phyloP scores from a whole-genome alignment of 768 basidiomycete species.

The Solioccasus polychromus region DNA sequence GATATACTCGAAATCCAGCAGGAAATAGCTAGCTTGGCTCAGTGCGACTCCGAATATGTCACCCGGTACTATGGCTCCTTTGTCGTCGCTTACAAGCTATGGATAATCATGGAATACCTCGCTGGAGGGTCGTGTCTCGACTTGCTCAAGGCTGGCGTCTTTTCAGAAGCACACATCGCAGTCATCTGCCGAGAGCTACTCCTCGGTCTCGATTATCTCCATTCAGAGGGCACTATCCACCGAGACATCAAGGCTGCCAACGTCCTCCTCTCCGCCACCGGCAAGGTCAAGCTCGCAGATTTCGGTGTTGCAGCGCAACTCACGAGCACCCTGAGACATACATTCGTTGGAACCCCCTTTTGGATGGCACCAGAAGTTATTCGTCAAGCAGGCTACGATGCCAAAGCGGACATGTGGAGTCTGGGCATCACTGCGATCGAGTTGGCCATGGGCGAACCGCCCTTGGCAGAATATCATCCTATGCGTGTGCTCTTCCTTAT shows the following conservation, averaged over 20 bases:
- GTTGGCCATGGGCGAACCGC: constrained; percentile 97
- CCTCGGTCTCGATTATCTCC: constrained; percentile 93
- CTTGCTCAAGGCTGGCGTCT: constrained; percentile 86
- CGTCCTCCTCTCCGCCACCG: constrained; percentile 82
- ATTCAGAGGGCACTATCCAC: constrained; percentile 93
- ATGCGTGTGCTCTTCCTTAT: constrained; percentile 99
- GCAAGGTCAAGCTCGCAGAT: constrained; percentile 96
- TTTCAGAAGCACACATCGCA: constrained; percentile 92
- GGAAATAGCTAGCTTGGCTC: constrained; percentile 94
- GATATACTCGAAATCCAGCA: constrained; percentile 99
- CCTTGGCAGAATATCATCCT: constrained; percentile 94
- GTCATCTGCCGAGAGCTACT: constrained; percentile 92
- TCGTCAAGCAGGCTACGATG: constrained; percentile 93
- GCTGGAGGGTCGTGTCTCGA: constrained; percentile 99
- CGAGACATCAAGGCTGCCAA: constrained; percentile 99
- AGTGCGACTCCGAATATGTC: constrained; percentile 95
- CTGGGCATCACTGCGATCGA: constrained; percentile 97
- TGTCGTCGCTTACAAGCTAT: constrained; percentile 93
- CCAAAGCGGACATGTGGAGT: constrained; percentile 97
- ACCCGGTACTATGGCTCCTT: constrained; percentile 97
- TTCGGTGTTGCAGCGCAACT: constrained; percentile 98
- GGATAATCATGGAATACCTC: constrained; percentile 99
- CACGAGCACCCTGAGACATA: constrained; percentile 90
- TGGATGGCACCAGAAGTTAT: constrained; percentile 99
- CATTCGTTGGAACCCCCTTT: constrained; percentile 95